Conservation (phyloP, 1,139 yeast species). For the Debaryomyces singareniensis region DNA sequence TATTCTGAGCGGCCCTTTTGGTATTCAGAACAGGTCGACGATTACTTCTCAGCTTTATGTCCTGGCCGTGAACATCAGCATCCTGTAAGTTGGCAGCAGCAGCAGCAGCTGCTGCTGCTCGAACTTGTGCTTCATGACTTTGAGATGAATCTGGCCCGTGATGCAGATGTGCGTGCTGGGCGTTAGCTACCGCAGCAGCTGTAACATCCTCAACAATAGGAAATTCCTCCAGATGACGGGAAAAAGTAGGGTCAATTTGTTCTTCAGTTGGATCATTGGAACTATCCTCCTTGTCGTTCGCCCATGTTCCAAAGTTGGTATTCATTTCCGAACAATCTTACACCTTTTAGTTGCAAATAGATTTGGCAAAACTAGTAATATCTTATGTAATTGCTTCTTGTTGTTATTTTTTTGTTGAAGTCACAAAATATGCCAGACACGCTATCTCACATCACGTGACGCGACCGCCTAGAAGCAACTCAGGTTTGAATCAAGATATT, state of each 20-base stretch:
- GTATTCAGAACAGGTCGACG: slow-evolving; percentile 49
- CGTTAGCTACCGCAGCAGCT: slow-evolving; percentile 25
- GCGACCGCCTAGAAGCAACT: no score
- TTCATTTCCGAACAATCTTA: slow-evolving; percentile 13
- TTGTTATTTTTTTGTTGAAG: slow-evolving; percentile 1
- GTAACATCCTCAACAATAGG: slow-evolving; percentile 25
- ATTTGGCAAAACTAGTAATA: slow-evolving; percentile 4
- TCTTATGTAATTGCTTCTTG: slow-evolving; percentile 8
- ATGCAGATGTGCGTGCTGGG: slow-evolving; percentile 9
- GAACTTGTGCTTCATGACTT: slow-evolving; percentile 8
- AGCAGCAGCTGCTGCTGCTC: slow-evolving; percentile 11
- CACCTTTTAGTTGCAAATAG: slow-evolving; percentile 2
- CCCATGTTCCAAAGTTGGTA: slow-evolving; percentile 19
- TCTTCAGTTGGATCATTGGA: slow-evolving; percentile 11
- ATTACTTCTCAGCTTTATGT: slow-evolving; percentile 8
- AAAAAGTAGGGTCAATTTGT: slow-evolving; percentile 27
- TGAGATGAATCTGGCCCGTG: slow-evolving; percentile 4
- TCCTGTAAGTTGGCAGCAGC: slow-evolving; percentile 6
- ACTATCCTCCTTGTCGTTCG: slow-evolving; percentile 14
- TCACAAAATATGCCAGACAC: no score
- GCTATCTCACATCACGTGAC: no score
- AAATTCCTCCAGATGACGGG: slow-evolving; percentile 20
- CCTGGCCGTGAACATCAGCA: slow-evolving; percentile 3
- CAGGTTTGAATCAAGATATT: no score
- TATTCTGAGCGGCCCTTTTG: slow-evolving; percentile 82